Evolutionary conservation across 1,284 basidiomycete species (phyloP).

Genomic region (Boletus smithii): DNA sequence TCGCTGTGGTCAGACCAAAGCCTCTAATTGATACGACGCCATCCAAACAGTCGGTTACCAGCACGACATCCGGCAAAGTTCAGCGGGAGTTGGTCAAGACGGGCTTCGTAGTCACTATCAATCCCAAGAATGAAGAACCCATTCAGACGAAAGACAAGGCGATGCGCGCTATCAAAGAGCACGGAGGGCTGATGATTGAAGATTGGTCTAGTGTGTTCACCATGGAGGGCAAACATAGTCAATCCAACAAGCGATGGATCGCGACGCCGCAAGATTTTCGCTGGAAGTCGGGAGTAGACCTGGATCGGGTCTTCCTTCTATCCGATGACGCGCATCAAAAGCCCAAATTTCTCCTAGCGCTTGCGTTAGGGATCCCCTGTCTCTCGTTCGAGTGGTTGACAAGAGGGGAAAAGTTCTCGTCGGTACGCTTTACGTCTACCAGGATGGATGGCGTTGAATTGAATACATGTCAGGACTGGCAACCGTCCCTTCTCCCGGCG

Average conservation of each 20-base stretch:
- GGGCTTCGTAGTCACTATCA: conserved; percentile 50
- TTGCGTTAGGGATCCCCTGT: conserved; percentile 84
- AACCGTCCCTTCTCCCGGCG: conserved; percentile 60
- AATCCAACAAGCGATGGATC: conserved; percentile 50
- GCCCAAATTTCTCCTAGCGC: conserved; percentile 75
- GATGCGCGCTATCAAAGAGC: conserved; percentile 43
- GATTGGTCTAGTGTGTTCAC: conserved; percentile 66
- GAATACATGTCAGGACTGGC: conserved; percentile 50
- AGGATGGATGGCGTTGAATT: conserved; percentile 1
- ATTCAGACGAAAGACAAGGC: conserved; percentile 39
- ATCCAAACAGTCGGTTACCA: conserved; percentile 38
- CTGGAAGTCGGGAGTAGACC: conserved; percentile 39
- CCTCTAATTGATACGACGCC: conserved; percentile 38
- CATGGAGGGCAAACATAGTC: conserved; percentile 49
- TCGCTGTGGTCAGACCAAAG: conserved; percentile 38
- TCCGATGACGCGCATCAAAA: conserved; percentile 65
- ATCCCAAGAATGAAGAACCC: conserved; percentile 30
- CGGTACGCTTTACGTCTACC: conserved; percentile 22
- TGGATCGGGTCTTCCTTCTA: conserved; percentile 66
- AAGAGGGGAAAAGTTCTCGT: conserved; percentile 36
- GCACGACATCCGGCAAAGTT: conserved; percentile 32
- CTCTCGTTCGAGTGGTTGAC: conserved; percentile 59
- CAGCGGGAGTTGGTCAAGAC: conserved; percentile 43
- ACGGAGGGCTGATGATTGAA: conserved; percentile 61
- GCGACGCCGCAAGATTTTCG: conserved; percentile 45